Evolutionary conservation across 305 asterid genomes (phyloP).

Genomic region (Coffea humblotiana): DNA sequence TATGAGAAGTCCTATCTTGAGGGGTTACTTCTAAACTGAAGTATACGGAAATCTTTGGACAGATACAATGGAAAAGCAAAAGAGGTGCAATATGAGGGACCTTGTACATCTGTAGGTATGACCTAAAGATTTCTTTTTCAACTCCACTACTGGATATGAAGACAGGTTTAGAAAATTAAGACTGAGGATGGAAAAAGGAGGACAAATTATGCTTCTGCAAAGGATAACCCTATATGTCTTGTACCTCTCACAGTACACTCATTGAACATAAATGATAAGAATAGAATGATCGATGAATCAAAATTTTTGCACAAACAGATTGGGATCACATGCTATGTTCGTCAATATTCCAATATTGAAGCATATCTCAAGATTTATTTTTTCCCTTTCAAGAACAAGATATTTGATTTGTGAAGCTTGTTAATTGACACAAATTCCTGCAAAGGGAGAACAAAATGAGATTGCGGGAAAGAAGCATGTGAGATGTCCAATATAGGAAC

Average conservation of each 20-base stretch:
- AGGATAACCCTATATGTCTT: background rate
- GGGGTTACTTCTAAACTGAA: background rate
- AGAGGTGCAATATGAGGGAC: slow-evolving; percentile 17
- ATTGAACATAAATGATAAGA: background rate
- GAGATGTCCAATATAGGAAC: background rate
- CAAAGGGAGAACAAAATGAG: background rate
- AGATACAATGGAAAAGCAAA: slow-evolving; percentile 18
- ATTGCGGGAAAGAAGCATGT: background rate
- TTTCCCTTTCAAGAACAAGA: too few relatives aligned
- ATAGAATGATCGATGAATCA: background rate
- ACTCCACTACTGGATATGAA: slow-evolving; percentile 2
- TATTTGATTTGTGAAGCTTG: background rate
- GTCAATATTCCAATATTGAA: slow-evolving; percentile 1
- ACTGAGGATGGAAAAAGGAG: background rate
- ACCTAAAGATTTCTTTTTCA: background rate
- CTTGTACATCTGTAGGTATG: slow-evolving; percentile 13
- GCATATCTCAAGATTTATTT: background rate
- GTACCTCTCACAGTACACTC: too few relatives aligned
- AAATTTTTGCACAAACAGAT: background rate
- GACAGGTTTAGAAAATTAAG: background rate
- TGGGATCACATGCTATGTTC: slow-evolving; percentile 10
- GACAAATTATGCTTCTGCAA: background rate
- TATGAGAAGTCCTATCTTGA: background rate
- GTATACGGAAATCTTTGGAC: slow-evolving; percentile 11
- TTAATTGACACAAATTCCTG: background rate